Percentiles rank a stretch among this genome's conserved stretches.
Evolutionary conservation across 164 flowering plant genomes (phyloP).

Genomic region (Piper longum): DNA sequence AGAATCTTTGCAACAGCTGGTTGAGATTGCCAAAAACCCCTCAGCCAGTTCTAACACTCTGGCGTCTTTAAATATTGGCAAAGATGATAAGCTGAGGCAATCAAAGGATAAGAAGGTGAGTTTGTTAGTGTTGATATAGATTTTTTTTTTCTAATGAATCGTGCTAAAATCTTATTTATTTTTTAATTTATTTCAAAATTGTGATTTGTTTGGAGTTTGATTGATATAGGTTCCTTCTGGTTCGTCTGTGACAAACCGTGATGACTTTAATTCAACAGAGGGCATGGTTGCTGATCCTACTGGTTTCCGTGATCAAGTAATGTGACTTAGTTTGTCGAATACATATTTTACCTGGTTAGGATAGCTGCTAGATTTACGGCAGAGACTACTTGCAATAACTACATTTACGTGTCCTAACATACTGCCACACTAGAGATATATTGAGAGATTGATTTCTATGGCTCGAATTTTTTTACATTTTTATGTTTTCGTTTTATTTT

Average conservation of each 20-base stretch:
- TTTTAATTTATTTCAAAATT: too few relatives aligned
- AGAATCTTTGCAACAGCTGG: slow-evolving; percentile 69
- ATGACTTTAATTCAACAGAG: slow-evolving; percentile 37
- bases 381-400: too few relatives aligned
- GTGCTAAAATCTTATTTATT: neutral
- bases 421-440: too few relatives aligned
- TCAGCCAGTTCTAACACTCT: slow-evolving; percentile 26
- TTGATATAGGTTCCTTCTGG: slow-evolving; percentile 27
- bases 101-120: slow-evolving; percentile 61
- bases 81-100: slow-evolving; percentile 51
- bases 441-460: too few relatives aligned
- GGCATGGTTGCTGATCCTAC: slow-evolving; percentile 50
- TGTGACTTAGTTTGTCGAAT: neutral
- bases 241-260: slow-evolving; percentile 27
- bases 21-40: slow-evolving; percentile 75
- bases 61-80: slow-evolving; percentile 25
- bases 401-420: too few relatives aligned
- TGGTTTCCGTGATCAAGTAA: slow-evolving; percentile 77
- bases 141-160: neutral
- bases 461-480: too few relatives aligned
- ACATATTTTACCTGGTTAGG: too few relatives aligned
- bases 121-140: neutral
- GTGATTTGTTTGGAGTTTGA: neutral
- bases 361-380: too few relatives aligned
- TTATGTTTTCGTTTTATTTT: too few relatives aligned